phyloP scores from a whole-genome alignment of 805 yeast genomes.

The Huiozyma naganishii region DNA sequence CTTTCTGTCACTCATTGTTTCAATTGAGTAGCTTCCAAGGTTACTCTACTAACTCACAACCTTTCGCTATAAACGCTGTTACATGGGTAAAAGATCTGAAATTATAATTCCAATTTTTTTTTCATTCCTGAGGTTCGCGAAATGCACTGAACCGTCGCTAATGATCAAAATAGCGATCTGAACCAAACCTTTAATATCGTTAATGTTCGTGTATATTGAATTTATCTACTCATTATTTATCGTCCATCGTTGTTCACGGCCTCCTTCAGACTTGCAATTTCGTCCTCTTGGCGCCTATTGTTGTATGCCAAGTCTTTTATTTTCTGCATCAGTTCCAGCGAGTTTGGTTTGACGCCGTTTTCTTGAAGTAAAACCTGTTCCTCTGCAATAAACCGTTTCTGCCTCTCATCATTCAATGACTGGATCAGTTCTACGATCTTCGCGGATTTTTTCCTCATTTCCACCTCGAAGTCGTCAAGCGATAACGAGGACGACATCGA shows the following conservation, averaged over 20 bases:
- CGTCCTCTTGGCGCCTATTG: conserved; percentile 40
- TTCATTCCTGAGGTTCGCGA: no score
- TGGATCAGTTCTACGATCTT: conserved; percentile 44
- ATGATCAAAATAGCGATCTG: no score
- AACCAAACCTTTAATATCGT: no score
- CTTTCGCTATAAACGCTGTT: no score
- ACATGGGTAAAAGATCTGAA: no score
- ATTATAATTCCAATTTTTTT: no score
- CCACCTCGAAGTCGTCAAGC: conserved; percentile 21
- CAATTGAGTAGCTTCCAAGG: no score
- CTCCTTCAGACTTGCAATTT: conserved; percentile 28
- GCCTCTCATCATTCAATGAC: conserved; percentile 52
- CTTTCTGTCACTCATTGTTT: conserved; percentile 8
- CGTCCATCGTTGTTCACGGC: no score
- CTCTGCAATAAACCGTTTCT: conserved; percentile 57
- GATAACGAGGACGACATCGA: conserved; percentile 2
- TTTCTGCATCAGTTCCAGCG: conserved; percentile 46
- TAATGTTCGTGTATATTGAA: no score
- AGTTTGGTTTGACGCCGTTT: conserved; percentile 40
- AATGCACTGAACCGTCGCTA: no score
- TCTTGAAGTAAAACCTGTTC: conserved; percentile 53
- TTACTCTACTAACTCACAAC: no score
- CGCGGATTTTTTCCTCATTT: conserved; percentile 30
- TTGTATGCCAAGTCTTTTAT: conserved; percentile 42
- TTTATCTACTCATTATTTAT: no score